Conservation (phyloP, 1,284 basidiomycete species). For the Tylopilus orsonianus region DNA sequence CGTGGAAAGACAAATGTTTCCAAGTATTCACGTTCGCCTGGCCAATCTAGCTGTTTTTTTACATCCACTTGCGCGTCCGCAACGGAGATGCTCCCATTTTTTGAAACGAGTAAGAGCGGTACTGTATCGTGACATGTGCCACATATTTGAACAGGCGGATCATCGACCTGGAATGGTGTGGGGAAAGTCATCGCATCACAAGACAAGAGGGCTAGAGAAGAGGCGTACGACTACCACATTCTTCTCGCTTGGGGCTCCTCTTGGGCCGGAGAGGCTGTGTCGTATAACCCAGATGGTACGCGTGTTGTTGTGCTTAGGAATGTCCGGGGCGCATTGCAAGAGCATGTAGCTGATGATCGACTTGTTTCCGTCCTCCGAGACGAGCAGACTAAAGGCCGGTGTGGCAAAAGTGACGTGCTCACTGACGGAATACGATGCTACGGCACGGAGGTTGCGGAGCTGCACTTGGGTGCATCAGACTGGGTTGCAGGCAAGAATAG, state of each 20-base stretch:
- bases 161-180: conserved; percentile 41
- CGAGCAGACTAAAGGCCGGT: conserved; percentile 49
- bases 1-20: conserved; percentile 48
- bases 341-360: conserved; percentile 56
- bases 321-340: conserved; percentile 48
- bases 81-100: conserved; percentile 45
- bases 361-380: conserved; percentile 35
- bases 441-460: conserved; percentile 65
- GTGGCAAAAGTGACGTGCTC: conserved; percentile 61
- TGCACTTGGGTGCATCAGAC: conserved; percentile 33
- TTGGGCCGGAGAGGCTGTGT: conserved; percentile 48
- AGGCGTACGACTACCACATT: conserved; percentile 45
- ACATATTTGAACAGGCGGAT: conserved; percentile 44
- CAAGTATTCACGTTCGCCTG: conserved; percentile 34
- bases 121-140: conserved; percentile 43
- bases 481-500: neutral
- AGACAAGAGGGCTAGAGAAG: conserved; percentile 3
- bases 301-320: conserved; percentile 40
- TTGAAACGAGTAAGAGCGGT: conserved; percentile 47
- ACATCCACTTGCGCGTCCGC: conserved; percentile 44
- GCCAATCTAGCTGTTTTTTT: conserved; percentile 35
- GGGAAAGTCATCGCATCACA: conserved; percentile 12
- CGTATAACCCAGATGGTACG: conserved; percentile 64
- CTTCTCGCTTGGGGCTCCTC: conserved; percentile 39
- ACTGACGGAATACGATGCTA: conserved; percentile 65